Base-by-base conservation (phyloP, 345 rosid species). In the Populus simonii region DNA sequence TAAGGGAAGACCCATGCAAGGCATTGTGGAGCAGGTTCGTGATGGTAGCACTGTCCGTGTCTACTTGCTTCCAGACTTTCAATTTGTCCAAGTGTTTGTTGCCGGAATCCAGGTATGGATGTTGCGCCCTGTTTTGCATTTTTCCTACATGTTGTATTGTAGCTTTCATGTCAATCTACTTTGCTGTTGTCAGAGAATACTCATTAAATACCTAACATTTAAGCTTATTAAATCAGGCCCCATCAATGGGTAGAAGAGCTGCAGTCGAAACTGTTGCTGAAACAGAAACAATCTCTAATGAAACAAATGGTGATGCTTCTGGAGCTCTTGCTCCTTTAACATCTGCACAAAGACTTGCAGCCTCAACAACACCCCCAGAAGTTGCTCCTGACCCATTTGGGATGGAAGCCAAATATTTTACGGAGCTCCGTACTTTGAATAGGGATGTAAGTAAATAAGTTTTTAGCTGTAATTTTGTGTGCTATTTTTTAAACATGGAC, bases 21-120 rank as follows among this genome's bases (percentile, higher is more conserved):
- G 91, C 78, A 86, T 94, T 81, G 98, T 94, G 53, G 98, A 94
- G 91, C 98, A 94, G 82, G 94, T 92, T 77, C 97, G 97, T 66
- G 98, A 94, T 89, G 98, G 98, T 68, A 94, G 98, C 76, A 90
- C 93, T 43, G 80, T 94, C 36, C 90, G 97, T 41, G 97, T 94
- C 66, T 88, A 94, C 86, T 88, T 96, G 90, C 98, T 96, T 82
- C 99, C 99, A 38, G 96, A 90, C 36, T 92, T 94, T 84, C 97
- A 92, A 87, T 96, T 89, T 81, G 98, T 96, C 73, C 97, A 91
- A 86, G 99, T 96, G 22, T 92, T 90, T 82, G 92, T 96, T 80
- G 99, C 99, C 3, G 99, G 99, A 83, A 85, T 92, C 73, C 98
- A 96, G 98, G 99, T 94, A 78, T 61, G 39, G 51, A 43, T 15